Percentiles rank a stretch among this genome's conserved stretches.
Conservation (phyloP, 495 filamentous ascomycete genomes). For the Tuber brumale region DNA sequence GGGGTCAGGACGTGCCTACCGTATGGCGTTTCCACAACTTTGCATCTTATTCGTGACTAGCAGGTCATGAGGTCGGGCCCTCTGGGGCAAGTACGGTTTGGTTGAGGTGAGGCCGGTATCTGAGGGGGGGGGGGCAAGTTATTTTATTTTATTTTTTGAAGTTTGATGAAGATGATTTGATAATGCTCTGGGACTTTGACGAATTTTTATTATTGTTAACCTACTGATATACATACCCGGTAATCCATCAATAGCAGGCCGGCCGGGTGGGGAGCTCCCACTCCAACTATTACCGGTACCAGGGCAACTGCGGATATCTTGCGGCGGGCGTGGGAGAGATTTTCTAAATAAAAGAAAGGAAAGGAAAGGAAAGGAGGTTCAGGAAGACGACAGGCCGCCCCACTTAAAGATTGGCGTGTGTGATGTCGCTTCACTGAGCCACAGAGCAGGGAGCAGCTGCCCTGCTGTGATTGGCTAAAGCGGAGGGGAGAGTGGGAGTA, state of each 20-base stretch:
- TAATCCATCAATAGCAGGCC: neutral
- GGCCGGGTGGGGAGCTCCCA: neutral
- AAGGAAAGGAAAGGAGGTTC: slow-evolving; percentile 66
- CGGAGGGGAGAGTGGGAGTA: slow-evolving; percentile 1
- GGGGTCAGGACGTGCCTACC: neutral
- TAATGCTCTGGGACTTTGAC: neutral
- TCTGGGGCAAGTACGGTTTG: neutral
- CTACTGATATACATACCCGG: neutral
- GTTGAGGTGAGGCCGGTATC: neutral
- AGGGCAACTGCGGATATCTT: slow-evolving; percentile 73
- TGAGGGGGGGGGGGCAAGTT: neutral
- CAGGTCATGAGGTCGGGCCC: neutral
- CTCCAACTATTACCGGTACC: neutral
- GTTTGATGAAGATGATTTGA: neutral
- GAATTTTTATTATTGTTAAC: slow-evolving; percentile 6
- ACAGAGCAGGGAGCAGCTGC: slow-evolving; percentile 23
- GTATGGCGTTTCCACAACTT: neutral
- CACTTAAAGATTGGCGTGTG: neutral
- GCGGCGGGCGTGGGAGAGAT: slow-evolving; percentile 67
- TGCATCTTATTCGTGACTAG: neutral
- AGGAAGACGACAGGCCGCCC: slow-evolving; percentile 4
- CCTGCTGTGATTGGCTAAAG: slow-evolving; percentile 27
- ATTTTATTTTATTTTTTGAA: slow-evolving; percentile 3
- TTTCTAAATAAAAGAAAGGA: slow-evolving; percentile 67
- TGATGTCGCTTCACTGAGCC: neutral